phyloP scores from a whole-genome alignment of 2,329 filamentous ascomycete genomes.

The Hirsutella minnesotensis region DNA sequence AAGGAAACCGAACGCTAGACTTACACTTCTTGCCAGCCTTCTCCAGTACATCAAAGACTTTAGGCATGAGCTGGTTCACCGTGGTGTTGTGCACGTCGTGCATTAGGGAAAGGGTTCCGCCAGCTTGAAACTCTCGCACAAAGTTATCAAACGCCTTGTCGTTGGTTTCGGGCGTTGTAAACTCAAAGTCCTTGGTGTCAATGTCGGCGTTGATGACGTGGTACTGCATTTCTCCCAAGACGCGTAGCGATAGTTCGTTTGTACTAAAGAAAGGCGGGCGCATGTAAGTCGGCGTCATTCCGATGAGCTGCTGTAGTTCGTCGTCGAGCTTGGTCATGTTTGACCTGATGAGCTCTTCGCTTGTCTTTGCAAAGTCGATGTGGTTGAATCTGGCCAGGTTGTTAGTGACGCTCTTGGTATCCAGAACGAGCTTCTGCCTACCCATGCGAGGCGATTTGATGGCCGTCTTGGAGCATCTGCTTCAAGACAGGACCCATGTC shows the following conservation, averaged over 20 bases:
- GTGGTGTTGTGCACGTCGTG: conserved; percentile 33
- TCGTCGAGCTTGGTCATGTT: conserved; percentile 22
- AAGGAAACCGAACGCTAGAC: not conserved
- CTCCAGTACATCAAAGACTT: not conserved
- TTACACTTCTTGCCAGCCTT: not conserved
- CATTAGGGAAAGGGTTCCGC: conserved; percentile 32
- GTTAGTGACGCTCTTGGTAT: conserved; percentile 4
- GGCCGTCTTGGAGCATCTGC: conserved; percentile 33
- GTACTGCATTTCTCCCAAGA: conserved; percentile 28
- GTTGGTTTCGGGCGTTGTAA: conserved; percentile 32
- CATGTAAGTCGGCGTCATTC: conserved; percentile 21
- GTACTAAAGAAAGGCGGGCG: conserved; percentile 25
- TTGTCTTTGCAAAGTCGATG: conserved; percentile 18
- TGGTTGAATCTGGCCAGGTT: conserved; percentile 16
- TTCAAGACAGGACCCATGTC: conserved; percentile 8
- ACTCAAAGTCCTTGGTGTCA: conserved; percentile 43
- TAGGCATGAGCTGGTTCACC: conserved; percentile 19
- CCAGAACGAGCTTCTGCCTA: conserved; percentile 8
- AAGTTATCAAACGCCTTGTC: conserved; percentile 21
- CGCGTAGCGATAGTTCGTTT: conserved; percentile 14
- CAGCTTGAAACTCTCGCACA: conserved; percentile 10
- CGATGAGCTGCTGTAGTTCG: conserved; percentile 17
- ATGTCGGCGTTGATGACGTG: conserved; percentile 41
- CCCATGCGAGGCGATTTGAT: conserved; percentile 42
- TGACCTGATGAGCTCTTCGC: conserved; percentile 9